Base-by-base conservation (phyloP, 805 yeast genomes). In the Naumovozyma dairenensis region DNA sequence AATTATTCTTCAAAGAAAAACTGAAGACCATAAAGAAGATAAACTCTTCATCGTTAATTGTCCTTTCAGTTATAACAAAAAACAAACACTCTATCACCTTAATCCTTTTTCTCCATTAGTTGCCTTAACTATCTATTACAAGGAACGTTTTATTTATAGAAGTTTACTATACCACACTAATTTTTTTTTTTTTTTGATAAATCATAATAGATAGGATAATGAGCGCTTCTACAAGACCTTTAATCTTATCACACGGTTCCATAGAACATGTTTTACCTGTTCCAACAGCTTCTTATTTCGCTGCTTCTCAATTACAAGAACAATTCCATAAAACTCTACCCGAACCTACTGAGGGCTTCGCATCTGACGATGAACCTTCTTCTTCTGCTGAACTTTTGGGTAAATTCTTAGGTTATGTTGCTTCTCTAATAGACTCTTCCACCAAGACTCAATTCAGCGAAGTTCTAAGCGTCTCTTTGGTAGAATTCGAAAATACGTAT, bases 211-310 rank as follows among this genome's bases (percentile, higher is more conserved):
- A 22, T 19, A 29, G 21, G 10, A 35, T 25, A 16, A 37, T 37
- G 40, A 38, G 31, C 30, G 33, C 34, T 20, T 65, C 81, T 12
- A 58, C 73, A 48, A 75, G 97, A 65, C 95, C 97, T 22, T 70
- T 92, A 55, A 77, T 77, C 35, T 69, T 92, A 49, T 63, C 77
- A 38, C 94, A 85, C 54, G 96, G 96, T 38, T 65, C 82, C 14
- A 74, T 89, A 37, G 97, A 89, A 66, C 85, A 86, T 59, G 80
- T 89, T 15, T 66, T 89, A 34, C 69, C 87, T 51, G 86, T 92
- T 36, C 95, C 97, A 32, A 77, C 92, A 25, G 72, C 76, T 36
- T 69, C 78, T 35, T 80, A 82, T 54, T 74, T 85, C 50, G 73
- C 77, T 50, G 83, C 83, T 55, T 79, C 89, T 39, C 95, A 87